phyloP scores from a whole-genome alignment of 2,329 filamentous ascomycete species.

The Leptographium procerum region DNA sequence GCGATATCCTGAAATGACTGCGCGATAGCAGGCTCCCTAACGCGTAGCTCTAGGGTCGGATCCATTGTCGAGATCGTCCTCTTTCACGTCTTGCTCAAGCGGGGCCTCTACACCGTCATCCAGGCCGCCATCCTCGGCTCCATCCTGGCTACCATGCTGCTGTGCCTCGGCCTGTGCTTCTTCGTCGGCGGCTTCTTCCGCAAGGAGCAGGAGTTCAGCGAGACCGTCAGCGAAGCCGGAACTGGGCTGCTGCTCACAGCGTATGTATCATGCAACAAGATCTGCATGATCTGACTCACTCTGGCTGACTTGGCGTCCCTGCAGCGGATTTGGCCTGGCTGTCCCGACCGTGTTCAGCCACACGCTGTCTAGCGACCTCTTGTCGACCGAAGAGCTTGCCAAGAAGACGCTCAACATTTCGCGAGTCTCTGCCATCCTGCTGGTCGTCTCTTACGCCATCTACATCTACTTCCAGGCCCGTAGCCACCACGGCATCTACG shows the following conservation, averaged over 20 bases:
- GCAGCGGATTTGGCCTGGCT: conserved; percentile 37
- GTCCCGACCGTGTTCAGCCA: conserved; percentile 46
- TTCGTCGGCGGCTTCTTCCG: conserved; percentile 60
- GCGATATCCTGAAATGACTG: too few species aligned
- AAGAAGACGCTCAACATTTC: conserved; percentile 53
- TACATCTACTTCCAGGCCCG: conserved; percentile 64
- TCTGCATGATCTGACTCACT: background rate
- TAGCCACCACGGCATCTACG: conserved; percentile 67
- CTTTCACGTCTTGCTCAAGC: conserved; percentile 61
- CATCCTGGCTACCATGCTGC: conserved; percentile 67
- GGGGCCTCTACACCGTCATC: conserved; percentile 54
- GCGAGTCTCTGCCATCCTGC: conserved; percentile 57
- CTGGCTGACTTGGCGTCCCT: too few species aligned
- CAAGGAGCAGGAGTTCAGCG: conserved; percentile 60
- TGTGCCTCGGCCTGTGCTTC: conserved; percentile 74
- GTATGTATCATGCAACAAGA: too few species aligned
- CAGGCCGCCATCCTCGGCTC: conserved; percentile 76
- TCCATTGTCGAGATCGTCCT: conserved; percentile 73
- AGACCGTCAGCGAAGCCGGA: conserved; percentile 67
- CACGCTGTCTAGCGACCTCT: conserved; percentile 23
- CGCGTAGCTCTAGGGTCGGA: too few species aligned
- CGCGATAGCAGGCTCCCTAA: too few species aligned
- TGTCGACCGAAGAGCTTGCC: conserved; percentile 28
- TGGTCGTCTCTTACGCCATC: conserved; percentile 56
- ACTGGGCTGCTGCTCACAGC: conserved; percentile 67